Evolutionary conservation across 129 eudicot species (phyloP).

Genomic region (Chrysanthemum seticuspe): DNA sequence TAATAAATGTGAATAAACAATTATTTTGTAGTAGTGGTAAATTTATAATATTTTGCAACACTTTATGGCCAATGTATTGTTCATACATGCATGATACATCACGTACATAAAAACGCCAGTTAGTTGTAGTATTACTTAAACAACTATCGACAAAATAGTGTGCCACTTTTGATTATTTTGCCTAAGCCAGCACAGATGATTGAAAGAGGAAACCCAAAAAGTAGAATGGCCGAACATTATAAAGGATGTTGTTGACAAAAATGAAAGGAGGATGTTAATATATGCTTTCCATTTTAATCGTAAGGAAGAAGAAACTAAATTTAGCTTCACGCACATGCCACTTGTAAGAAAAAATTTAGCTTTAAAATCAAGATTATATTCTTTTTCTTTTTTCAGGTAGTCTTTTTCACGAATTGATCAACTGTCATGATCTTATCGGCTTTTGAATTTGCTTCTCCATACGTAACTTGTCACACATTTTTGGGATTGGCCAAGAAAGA

Average conservation of each 20-base stretch:
- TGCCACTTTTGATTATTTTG: background rate
- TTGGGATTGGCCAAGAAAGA: background rate
- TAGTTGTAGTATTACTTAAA: background rate
- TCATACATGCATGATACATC: too few species aligned
- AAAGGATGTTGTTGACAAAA: conserved; percentile 19
- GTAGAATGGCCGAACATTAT: conserved; percentile 8
- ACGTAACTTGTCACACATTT: conserved; percentile 16
- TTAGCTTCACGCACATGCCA: conserved; percentile 18
- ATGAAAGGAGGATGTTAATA: background rate
- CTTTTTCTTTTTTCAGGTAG: conserved; percentile 9
- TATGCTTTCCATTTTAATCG: conserved; percentile 18
- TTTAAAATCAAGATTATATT: conserved; percentile 14
- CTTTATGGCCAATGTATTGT: too few species aligned
- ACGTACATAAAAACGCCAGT: background rate
- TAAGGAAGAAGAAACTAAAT: conserved; percentile 20
- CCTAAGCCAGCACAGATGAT: background rate
- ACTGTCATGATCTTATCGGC: background rate
- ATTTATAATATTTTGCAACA: too few species aligned
- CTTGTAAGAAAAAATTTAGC: conserved; percentile 10
- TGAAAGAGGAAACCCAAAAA: conserved; percentile 2
- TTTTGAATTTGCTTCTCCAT: conserved; percentile 10
- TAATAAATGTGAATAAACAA: too few species aligned
- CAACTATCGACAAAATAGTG: background rate
- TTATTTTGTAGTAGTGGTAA: too few species aligned
- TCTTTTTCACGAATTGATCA: background rate